Percentiles rank a stretch among this genome's conserved stretches.
Conservation (phyloP, 2,329 filamentous ascomycete genomes). For the Xylariaceae sp. region DNA sequence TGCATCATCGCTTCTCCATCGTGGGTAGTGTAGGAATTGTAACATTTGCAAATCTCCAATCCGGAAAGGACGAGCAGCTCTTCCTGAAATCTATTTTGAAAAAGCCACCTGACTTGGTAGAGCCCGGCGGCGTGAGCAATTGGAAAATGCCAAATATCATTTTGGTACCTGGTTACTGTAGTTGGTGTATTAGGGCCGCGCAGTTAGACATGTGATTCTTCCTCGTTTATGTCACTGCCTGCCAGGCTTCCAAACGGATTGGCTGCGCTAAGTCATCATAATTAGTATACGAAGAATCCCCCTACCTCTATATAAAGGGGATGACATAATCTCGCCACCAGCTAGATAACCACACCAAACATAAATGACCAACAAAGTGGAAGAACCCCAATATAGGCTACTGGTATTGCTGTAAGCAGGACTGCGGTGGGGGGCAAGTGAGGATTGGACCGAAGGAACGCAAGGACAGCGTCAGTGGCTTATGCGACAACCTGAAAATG, state of each 20-base stretch:
- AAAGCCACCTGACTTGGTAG: constrained; percentile 5
- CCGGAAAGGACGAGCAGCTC: too few species aligned
- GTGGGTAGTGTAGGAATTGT: constrained; percentile 15
- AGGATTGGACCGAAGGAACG: constrained; percentile 3
- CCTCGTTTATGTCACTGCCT: background rate
- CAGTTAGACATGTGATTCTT: constrained; percentile 7
- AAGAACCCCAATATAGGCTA: background rate
- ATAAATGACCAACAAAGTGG: constrained; percentile 4
- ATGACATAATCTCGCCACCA: constrained; percentile 26
- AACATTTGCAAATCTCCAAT: too few species aligned
- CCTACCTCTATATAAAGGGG: background rate
- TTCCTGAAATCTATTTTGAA: background rate
- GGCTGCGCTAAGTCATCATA: background rate
- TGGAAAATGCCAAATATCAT: too few species aligned
- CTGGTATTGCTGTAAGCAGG: constrained; percentile 8
- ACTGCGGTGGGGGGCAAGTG: constrained; percentile 2
- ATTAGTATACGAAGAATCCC: background rate
- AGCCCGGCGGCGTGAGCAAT: too few species aligned
- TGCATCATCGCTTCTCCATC: constrained; percentile 18
- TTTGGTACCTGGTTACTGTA: too few species aligned
- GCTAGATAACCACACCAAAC: too few species aligned
- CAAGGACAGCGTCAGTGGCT: constrained; percentile 15
- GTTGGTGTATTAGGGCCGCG: too few species aligned
- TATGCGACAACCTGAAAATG: background rate
- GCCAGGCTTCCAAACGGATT: background rate